Evolutionary conservation across 768 basidiomycete species (phyloP).

Genomic region (Russula abietina): DNA sequence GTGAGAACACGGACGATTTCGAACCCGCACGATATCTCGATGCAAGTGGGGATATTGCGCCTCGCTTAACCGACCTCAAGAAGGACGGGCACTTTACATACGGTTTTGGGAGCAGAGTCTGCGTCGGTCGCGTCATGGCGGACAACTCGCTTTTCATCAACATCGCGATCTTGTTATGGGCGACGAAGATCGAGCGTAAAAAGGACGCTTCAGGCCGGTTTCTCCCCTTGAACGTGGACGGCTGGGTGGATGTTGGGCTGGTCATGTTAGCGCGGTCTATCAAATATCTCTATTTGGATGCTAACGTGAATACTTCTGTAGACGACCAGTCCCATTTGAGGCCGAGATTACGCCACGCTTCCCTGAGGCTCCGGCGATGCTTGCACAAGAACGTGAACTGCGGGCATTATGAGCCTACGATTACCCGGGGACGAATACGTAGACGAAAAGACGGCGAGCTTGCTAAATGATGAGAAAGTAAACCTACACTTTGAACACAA

Average conservation of each 20-base stretch:
- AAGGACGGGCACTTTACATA: conserved; percentile 25
- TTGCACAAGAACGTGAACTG: no score
- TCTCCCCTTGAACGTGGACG: conserved; percentile 6
- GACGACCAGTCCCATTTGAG: conserved; percentile 13
- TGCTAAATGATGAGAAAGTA: no score
- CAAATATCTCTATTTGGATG: neutral
- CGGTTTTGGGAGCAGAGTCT: conserved; percentile 27
- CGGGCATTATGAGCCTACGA: no score
- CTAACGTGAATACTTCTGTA: neutral
- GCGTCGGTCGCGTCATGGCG: conserved; percentile 7
- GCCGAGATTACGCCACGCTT: conserved; percentile 9
- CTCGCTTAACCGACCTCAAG: neutral
- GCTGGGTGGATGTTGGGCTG: neutral
- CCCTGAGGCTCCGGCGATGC: no score
- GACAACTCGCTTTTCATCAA: conserved; percentile 32
- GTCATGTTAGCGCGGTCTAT: neutral
- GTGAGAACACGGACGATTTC: no score
- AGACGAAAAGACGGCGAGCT: no score
- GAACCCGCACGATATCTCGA: neutral
- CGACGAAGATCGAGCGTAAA: conserved; percentile 19
- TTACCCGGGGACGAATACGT: no score
- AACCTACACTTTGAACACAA: no score
- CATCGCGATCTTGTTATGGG: conserved; percentile 30
- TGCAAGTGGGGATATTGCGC: neutral
- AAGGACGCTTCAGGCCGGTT: conserved; percentile 2